These are phyloP conservation scores for Cladophialophora bantiana DNA, from an alignment of 2,329 filamentous ascomycete species.

Conservation along the genomic window DNA sequence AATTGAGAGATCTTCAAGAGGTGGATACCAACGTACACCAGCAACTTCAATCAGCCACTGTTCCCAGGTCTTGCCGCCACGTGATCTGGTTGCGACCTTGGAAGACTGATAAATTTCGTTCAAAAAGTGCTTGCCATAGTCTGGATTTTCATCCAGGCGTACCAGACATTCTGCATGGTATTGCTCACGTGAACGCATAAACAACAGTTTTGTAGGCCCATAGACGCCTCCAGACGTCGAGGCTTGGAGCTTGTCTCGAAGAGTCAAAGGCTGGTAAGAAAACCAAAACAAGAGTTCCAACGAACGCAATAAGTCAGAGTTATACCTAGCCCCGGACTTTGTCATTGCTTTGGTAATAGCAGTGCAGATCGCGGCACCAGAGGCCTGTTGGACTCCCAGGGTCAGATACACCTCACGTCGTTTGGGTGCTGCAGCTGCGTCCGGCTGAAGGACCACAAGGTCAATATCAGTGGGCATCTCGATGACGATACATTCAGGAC, in stretches of 20 bases:
- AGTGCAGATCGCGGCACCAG: conserved; percentile 10
- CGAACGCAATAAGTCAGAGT: conserved; percentile 8
- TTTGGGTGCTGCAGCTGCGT: conserved; percentile 12
- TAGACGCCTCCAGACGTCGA: background rate
- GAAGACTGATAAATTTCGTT: conserved; percentile 19
- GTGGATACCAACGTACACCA: conserved; percentile 30
- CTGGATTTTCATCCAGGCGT: conserved; percentile 11
- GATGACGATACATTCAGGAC: conserved; percentile 20
- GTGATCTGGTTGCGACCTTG: conserved; percentile 18
- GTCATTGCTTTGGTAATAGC: conserved; percentile 6
- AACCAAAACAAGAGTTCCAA: conserved; percentile 31
- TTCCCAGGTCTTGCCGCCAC: conserved; percentile 26
- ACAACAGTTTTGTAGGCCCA: conserved; percentile 12
- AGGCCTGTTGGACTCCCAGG: conserved; percentile 22
- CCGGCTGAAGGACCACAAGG: conserved; percentile 25
- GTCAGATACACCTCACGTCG: conserved; percentile 23
- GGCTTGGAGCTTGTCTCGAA: conserved; percentile 1
- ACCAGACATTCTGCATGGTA: conserved; percentile 24
- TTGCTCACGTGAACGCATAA: conserved; percentile 20
- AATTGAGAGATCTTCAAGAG: conserved; percentile 15
- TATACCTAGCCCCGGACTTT: background rate
- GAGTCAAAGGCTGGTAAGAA: conserved; percentile 1
- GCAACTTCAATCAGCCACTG: conserved; percentile 28
- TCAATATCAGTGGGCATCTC: conserved; percentile 26
- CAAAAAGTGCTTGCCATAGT: conserved; percentile 23